Base-by-base conservation (phyloP, 2,329 filamentous ascomycete species). In the Beauveria pseudobassiana region DNA sequence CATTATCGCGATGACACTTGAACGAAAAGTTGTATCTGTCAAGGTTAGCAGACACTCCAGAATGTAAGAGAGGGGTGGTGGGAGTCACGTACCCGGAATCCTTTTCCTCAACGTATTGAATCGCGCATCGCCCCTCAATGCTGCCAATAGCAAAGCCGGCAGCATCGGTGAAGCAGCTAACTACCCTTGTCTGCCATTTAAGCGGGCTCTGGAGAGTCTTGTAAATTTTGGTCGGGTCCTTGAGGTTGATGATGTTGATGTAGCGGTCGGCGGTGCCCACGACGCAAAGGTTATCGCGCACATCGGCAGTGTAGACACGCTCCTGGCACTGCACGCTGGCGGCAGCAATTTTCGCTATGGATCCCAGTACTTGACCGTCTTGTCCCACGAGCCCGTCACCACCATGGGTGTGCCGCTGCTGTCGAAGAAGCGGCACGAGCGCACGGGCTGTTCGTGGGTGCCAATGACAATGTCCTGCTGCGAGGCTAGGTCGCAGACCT, bases 91-190 rank as follows among this genome's bases (percentile, higher is more conserved):
- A 87, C 87, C 77, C 84, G 3, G 89, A 79, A 73, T 99, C 92
- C 76, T 97, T 97, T 49, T 99, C 95, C 70, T 99, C 93, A 42
- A 97, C 91, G 70, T 99, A 98, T 73, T 99, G 95, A 65, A 99
- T 99, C 1, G 95, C 95, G 74, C 95, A 99, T 61, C 95, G 89
- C 34, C 95, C 95, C 74, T 99, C 95, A 69, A 99, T 96, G 72
- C 91, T 96, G 60, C 95, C 95, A 56, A 99, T 90, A 1, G 95
- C 95, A 71, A 96, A 99, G 6, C 95, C 95, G 0, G 87, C 87
- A 7, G 91, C 89, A 73, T 99, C 93, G 16, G 88, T 87, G 74
- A 99, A 99, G 79, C 93, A 98, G 78, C 89, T 95, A 57, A 98
- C 90, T 14, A 96, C 91, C 63, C 93, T 83, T 1, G 95, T 99